These are phyloP conservation scores for Melanopsichium pennsylvanicum DNA, from an alignment of 1,284 basidiomycete genomes.

Conservation along the genomic window DNA sequence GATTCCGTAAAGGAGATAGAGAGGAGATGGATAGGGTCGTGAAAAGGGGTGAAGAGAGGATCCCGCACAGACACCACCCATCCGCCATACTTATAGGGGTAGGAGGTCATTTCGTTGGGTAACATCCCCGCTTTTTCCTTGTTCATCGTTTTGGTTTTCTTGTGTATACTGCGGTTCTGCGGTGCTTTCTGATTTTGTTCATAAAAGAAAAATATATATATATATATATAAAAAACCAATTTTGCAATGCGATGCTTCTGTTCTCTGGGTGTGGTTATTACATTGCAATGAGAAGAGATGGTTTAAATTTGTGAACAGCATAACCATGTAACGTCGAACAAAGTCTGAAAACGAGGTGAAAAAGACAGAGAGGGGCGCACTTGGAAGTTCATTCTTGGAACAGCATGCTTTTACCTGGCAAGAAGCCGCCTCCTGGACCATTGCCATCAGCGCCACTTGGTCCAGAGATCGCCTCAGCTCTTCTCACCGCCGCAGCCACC, in stretches of 20 bases:
- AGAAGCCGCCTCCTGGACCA: constrained; percentile 32
- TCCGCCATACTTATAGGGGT: constrained; percentile 20
- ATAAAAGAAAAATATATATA: too few relatives aligned
- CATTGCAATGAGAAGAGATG: not conserved
- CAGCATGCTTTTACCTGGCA: constrained; percentile 39
- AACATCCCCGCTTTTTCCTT: constrained; percentile 19
- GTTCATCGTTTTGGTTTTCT: not conserved
- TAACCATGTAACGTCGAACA: too few relatives aligned
- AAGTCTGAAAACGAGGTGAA: too few relatives aligned
- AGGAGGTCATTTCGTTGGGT: constrained; percentile 46
- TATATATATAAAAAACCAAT: too few relatives aligned
- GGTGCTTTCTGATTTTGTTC: too few relatives aligned
- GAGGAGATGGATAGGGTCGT: not conserved
- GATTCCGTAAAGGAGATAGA: not conserved
- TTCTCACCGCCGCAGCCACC: constrained; percentile 16
- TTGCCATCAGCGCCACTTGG: constrained; percentile 20
- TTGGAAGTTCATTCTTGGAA: constrained; percentile 30
- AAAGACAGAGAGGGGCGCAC: too few relatives aligned
- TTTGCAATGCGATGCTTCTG: too few relatives aligned
- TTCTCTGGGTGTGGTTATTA: too few relatives aligned
- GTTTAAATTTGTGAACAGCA: too few relatives aligned
- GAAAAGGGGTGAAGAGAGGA: constrained; percentile 3
- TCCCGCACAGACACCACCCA: constrained; percentile 48
- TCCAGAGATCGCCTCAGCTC: constrained; percentile 7
- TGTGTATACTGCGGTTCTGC: not conserved